Evolutionary conservation across 108 stramenopile species (phyloP), one percentile per base, ranked within the genome.

Genomic region (Pseudonitzschia pungens): DNA sequence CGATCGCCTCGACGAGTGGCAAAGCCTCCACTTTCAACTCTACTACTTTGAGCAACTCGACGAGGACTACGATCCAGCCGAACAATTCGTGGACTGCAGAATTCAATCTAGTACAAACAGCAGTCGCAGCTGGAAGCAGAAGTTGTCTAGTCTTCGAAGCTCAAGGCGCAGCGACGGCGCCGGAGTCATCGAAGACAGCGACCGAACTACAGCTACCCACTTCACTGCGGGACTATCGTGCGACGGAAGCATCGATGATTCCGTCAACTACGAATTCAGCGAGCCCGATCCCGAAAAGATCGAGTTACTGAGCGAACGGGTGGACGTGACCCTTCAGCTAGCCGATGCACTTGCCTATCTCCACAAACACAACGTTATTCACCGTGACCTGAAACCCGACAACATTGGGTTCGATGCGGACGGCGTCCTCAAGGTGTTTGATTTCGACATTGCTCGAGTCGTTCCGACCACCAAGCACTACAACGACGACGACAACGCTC

Each of bases 351-450:
- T 88, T 10, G 50, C 48, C 20, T 84, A 81, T 55, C 48, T 89
- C 52, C 87, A 89, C 68, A 64, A 50, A 1, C 44, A 80, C 0
- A 52, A 77, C 32, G 70, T 86, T 27, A 64, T 89, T 0, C 84
- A 71, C 59, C 75, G 88, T 0, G 88, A 89, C 74, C 41, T 89
- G 40, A 89, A 89, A 51, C 86, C 87, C 31, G 83, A 85, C 44
- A 90, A 90, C 72, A 80, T 90, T 75, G 89, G 89, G 14, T 85
- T 89, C 53, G 83, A 84, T 72, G 48, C 42, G 12, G 11, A 76
- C 40, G 83, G 83, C 1, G 33, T 26, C 5, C 48, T 78, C 44
- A 84, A 84, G 60, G 54, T 84, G 0, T 84, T 80, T 75, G 84
- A 84, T 52, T 77, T 84, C 70, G 84, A 85, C 50, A 68, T 79